phyloP scores from a whole-genome alignment of 768 basidiomycete genomes.

The Amanita phalloides region DNA sequence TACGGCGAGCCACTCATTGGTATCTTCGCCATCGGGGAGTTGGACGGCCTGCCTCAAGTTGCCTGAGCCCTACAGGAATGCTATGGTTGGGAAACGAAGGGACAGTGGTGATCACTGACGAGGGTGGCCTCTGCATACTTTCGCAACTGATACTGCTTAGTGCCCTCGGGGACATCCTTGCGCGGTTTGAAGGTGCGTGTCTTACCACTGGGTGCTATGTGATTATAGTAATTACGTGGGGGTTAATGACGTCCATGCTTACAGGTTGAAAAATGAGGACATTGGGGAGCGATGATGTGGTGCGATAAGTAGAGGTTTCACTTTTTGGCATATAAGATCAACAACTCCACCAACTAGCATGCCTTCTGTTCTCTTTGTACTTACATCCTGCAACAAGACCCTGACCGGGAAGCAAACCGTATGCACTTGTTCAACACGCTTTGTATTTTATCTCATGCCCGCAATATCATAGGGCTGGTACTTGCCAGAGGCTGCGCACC shows the following conservation, averaged over 20 bases:
- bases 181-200: constrained; percentile 95
- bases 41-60: constrained; percentile 89
- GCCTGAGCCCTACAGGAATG: constrained; percentile 68
- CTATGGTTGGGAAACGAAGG: background rate
- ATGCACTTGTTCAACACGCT: background rate
- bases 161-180: constrained; percentile 90
- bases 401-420: constrained; percentile 43
- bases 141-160: constrained; percentile 95
- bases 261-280: constrained; percentile 89
- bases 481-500: constrained; percentile 68
- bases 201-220: constrained; percentile 49
- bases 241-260: constrained; percentile 20
- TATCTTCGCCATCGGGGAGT: constrained; percentile 93
- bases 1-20: constrained; percentile 99
- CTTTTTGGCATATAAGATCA: background rate
- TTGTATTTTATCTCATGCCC: background rate
- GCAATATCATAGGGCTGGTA: constrained; percentile 52
- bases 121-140: constrained; percentile 97
- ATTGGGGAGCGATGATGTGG: constrained; percentile 23
- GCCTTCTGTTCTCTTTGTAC: constrained; percentile 59
- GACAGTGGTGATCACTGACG: constrained; percentile 28
- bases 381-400: constrained; percentile 54
- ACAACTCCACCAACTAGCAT: constrained; percentile 12
- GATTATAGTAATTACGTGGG: background rate
- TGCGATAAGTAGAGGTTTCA: background rate